Evolutionary conservation across 1,284 basidiomycete species (phyloP), one percentile per base, ranked within the genome.

Genomic region (Ceraceosorus guamensis): DNA sequence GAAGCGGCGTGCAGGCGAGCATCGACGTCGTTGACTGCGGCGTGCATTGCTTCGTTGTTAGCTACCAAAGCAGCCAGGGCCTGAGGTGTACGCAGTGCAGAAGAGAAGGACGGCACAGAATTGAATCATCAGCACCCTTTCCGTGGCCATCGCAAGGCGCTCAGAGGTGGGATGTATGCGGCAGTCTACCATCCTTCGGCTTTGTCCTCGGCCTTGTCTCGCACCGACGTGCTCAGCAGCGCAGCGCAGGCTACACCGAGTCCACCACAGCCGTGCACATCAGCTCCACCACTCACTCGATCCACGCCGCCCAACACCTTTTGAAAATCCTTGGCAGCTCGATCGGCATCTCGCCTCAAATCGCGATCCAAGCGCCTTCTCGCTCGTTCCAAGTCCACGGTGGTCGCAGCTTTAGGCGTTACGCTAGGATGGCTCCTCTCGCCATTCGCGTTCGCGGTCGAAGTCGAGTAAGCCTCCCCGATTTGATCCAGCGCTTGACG

Each of bases 401-500:
- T 16, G 39, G 39, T 16, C 11, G 39, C 39, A 16, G 39, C 11
- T 3, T 16, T 11, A 2, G 39, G 39, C 16, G 39, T 3, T 24
- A 24, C 24, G 24, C 24, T 3, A 24, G 24, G 24, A 24, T 24
- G 24, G 24, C 24, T 24, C 24, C 24, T 24, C 24, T 24, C 24
- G 24, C 24, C 24, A 3, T 24, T 24, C 24, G 24, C 24, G 24
- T 24, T 24, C 39, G 39, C 39, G 16, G 11, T 11, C 39, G 39
- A 16, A 2, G 16, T 11, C 2, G 39, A 16, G 16, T 41, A 41
- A 16, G 16, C 11, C 11, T 11, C 2, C 2, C 11, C 39, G 39
- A 41, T 41, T 1, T 41, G 49, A 44, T 67, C 57, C 60, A 61
- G 65, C 8, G 58, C 55, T 4, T 50, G 16, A 44, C 57, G 58